Evolutionary conservation across 805 yeast genomes (phyloP).

Genomic region (Spathaspora passalidarum): DNA sequence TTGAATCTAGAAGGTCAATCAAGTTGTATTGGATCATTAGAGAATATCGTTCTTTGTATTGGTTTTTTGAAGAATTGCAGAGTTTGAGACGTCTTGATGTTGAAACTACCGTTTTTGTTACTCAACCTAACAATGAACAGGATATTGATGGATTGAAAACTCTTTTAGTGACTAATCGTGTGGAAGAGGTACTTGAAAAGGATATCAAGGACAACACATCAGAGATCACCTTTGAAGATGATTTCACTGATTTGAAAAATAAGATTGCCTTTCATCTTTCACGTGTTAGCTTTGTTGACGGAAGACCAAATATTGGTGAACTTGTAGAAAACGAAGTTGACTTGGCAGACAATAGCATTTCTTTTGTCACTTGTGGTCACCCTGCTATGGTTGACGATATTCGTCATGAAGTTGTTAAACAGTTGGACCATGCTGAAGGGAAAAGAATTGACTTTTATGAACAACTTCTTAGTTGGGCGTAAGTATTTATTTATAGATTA

Average conservation of each 20-base stretch:
- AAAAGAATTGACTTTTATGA: conserved; percentile 32
- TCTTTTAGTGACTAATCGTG: background rate
- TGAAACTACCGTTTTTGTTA: conserved; percentile 40
- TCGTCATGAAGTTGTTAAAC: conserved; percentile 21
- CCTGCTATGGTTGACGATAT: conserved; percentile 34
- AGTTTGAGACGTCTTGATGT: conserved; percentile 24
- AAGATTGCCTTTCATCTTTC: conserved; percentile 9
- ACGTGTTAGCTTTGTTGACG: conserved; percentile 23
- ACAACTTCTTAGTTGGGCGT: conserved; percentile 25
- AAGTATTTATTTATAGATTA: background rate
- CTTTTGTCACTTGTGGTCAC: conserved; percentile 49
- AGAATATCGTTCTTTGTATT: conserved; percentile 35
- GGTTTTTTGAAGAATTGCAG: conserved; percentile 36
- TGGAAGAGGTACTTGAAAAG: background rate
- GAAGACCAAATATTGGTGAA: conserved; percentile 37
- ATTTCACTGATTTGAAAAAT: conserved; percentile 6
- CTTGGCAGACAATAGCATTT: conserved; percentile 34
- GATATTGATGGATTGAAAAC: background rate
- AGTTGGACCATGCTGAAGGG: conserved; percentile 18
- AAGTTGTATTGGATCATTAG: conserved; percentile 40
- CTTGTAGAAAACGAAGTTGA: conserved; percentile 34
- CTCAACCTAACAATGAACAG: conserved; percentile 23
- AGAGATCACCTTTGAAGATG: background rate
- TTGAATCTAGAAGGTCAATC: conserved; percentile 9
- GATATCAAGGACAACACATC: background rate